phyloP scores from a whole-genome alignment of 257 asterid genomes.

The Salvia splendens region DNA sequence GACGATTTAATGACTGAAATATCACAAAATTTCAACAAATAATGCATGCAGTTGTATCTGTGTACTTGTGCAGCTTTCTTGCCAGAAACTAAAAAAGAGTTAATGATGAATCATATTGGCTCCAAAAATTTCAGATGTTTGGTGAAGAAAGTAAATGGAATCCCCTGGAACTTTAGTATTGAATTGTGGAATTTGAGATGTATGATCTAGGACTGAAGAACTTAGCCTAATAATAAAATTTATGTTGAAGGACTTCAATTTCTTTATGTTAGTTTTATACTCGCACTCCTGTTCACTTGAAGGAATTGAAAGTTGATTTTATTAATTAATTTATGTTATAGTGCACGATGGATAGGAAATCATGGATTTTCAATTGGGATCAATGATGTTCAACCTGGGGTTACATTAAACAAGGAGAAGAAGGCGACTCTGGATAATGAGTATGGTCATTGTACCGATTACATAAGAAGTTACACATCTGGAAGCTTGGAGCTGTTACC shows the following conservation, averaged over 20 bases:
- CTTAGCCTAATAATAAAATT: conserved; percentile 15
- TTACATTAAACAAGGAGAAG: conserved; percentile 57
- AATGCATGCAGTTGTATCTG: background rate
- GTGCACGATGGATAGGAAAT: conserved; percentile 99
- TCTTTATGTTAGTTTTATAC: conserved; percentile 8
- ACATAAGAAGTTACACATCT: conserved; percentile 58
- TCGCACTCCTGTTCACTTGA: conserved; percentile 6
- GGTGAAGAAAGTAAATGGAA: conserved; percentile 11
- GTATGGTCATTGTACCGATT: conserved; percentile 57
- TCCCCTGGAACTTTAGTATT: conserved; percentile 12
- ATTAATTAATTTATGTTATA: conserved; percentile 36
- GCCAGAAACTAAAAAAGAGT: background rate
- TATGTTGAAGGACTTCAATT: conserved; percentile 1
- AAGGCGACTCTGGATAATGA: conserved; percentile 53
- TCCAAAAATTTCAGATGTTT: conserved; percentile 1
- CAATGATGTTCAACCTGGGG: conserved; percentile 87
- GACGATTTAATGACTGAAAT: background rate
- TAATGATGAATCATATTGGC: background rate
- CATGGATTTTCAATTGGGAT: conserved; percentile 98
- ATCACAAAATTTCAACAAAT: background rate
- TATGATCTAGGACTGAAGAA: background rate
- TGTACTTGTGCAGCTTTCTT: background rate
- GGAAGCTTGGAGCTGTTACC: conserved; percentile 79
- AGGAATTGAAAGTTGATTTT: conserved; percentile 18
- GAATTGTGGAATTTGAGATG: background rate